phyloP scores from a whole-genome alignment of 2,329 filamentous ascomycete species.

The Beauveria pseudobassiana region DNA sequence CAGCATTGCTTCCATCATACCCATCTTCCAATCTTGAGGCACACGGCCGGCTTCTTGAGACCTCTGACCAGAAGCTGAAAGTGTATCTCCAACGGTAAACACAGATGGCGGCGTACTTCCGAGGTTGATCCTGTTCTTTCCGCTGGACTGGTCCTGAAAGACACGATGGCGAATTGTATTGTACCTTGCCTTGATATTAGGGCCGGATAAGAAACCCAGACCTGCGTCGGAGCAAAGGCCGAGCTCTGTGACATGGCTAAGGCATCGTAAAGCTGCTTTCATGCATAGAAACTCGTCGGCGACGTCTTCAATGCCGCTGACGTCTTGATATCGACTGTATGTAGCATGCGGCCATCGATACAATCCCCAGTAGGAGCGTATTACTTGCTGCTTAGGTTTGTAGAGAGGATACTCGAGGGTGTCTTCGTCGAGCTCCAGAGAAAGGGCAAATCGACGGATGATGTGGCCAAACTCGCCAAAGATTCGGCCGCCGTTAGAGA shows the following conservation, averaged over 20 bases:
- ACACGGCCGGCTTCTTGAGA: conserved; percentile 14
- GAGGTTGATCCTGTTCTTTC: conserved; percentile 9
- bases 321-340: conserved; percentile 51
- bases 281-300: conserved; percentile 57
- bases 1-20: conserved; percentile 30
- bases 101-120: not conserved
- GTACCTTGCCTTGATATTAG: conserved; percentile 46
- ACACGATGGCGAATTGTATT: conserved; percentile 28
- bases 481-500: conserved; percentile 48
- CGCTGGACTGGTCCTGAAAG: conserved; percentile 26
- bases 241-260: conserved; percentile 52
- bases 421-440: conserved; percentile 57
- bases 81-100: conserved; percentile 8
- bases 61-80: not conserved
- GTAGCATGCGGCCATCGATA: conserved; percentile 57
- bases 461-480: conserved; percentile 53
- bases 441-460: conserved; percentile 58
- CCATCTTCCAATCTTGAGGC: conserved; percentile 23
- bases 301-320: conserved; percentile 53
- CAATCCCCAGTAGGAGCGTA: conserved; percentile 54
- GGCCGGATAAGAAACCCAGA: conserved; percentile 58
- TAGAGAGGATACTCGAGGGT: conserved; percentile 40
- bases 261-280: conserved; percentile 50
- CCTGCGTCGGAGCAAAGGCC: conserved; percentile 61
- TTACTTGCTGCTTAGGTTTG: conserved; percentile 47